A percentile compares a stretch with the other conserved stretches of the same genome.
These are phyloP conservation scores for Pseudopithomyces chartarum DNA, from an alignment of 2,329 filamentous ascomycete species.

Conservation along the genomic window DNA sequence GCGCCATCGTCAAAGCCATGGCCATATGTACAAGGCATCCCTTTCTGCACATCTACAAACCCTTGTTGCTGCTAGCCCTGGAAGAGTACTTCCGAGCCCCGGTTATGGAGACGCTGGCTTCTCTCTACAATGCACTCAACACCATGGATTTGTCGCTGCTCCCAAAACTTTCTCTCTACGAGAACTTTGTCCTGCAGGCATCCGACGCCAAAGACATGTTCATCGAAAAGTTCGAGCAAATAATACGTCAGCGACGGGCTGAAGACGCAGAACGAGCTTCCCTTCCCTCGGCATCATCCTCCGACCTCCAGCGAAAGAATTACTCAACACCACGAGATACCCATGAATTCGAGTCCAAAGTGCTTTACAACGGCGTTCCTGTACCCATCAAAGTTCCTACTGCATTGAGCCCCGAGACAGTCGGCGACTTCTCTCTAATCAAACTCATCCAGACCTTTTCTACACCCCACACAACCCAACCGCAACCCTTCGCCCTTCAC, in stretches of 20 bases:
- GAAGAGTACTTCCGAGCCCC: constrained; percentile 98
- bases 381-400: constrained; percentile 97
- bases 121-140: constrained; percentile 91
- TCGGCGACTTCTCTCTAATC: constrained; percentile 96
- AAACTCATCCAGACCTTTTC: constrained; percentile 97
- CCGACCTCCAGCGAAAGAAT: constrained; percentile 57
- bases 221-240: constrained; percentile 94
- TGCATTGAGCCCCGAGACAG: constrained; percentile 90
- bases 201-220: constrained; percentile 97
- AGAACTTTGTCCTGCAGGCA: constrained; percentile 83
- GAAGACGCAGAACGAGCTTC: constrained; percentile 58
- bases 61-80: constrained; percentile 83
- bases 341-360: constrained; percentile 94
- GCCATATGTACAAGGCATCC: constrained; percentile 97
- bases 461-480: constrained; percentile 77
- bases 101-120: constrained; percentile 81
- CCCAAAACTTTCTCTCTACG: constrained; percentile 81
- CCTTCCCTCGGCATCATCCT: constrained; percentile 38
- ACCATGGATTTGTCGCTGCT: constrained; percentile 95
- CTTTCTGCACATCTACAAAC: constrained; percentile 99
- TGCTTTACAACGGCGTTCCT: constrained; percentile 94
- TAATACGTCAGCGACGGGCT: constrained; percentile 81
- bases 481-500: constrained; percentile 84
- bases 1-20: constrained; percentile 96
- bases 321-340: constrained; percentile 89